These are phyloP conservation scores for Cucumis hystrix DNA, from an alignment of 306 rosid species.

Conservation along the genomic window DNA sequence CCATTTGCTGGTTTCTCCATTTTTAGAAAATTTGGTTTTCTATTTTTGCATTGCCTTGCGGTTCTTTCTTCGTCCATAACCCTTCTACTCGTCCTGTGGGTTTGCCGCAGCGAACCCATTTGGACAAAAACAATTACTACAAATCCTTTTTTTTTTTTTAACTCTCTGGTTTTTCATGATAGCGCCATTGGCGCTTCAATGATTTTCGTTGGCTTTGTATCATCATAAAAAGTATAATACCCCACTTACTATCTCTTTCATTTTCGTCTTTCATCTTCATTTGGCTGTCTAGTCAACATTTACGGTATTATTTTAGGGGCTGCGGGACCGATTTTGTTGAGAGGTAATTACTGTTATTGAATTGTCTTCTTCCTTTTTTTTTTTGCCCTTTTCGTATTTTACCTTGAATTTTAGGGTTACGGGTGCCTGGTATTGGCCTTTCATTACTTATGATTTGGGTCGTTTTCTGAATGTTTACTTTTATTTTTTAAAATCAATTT, in stretches of 20 bases:
- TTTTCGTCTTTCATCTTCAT: background rate
- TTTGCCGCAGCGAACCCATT: background rate
- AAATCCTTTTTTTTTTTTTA: background rate
- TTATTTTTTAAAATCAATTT: background rate
- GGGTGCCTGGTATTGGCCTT: background rate
- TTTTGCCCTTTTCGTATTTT: background rate
- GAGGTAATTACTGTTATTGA: constrained; percentile 13
- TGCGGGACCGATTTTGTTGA: constrained; percentile 20
- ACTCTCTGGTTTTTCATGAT: background rate
- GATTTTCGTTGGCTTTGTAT: constrained; percentile 7
- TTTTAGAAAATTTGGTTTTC: background rate
- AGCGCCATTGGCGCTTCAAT: background rate
- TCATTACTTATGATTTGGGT: constrained; percentile 11
- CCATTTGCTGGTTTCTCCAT: background rate
- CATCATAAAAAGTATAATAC: background rate
- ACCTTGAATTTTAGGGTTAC: background rate
- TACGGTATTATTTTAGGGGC: constrained; percentile 16
- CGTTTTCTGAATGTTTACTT: constrained; percentile 32
- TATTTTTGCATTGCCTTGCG: background rate
- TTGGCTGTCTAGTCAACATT: constrained; percentile 27
- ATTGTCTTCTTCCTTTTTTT: background rate
- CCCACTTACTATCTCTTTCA: constrained; percentile 7
- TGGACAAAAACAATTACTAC: background rate
- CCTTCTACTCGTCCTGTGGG: background rate
- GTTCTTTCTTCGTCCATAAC: background rate